A percentile compares a stretch with the other conserved stretches of the same genome.
Evolutionary conservation across 148 eudicot genomes (phyloP).

Genomic region (Rhododendron mucronatum): DNA sequence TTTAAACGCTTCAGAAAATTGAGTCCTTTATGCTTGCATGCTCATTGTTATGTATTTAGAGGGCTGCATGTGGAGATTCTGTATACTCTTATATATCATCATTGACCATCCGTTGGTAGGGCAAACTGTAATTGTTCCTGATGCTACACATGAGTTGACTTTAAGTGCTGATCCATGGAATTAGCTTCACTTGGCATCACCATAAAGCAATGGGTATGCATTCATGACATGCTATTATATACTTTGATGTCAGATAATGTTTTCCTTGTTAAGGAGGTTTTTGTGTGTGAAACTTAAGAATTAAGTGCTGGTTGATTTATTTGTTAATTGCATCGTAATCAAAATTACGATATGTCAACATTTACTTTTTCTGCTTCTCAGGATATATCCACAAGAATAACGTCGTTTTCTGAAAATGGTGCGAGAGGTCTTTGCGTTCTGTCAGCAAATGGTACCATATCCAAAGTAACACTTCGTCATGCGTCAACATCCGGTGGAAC

Average conservation of each 20-base stretch:
- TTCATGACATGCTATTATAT: neutral
- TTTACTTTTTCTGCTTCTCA: constrained; percentile 6
- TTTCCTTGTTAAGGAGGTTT: neutral
- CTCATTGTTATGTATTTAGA: neutral
- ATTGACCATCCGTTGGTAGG: neutral
- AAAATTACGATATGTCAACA: neutral
- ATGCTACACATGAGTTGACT: neutral
- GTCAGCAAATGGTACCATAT: constrained; percentile 26
- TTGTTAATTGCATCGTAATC: neutral
- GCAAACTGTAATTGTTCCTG: neutral
- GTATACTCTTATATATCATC: neutral
- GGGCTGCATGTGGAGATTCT: neutral
- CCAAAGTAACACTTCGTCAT: constrained; percentile 24
- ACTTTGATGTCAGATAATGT: neutral
- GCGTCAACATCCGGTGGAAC: constrained; percentile 22
- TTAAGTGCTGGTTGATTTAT: neutral
- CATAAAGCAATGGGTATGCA: neutral
- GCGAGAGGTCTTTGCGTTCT: constrained; percentile 11
- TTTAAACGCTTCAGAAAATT: neutral
- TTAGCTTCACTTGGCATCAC: neutral
- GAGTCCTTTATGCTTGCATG: neutral
- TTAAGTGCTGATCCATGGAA: neutral
- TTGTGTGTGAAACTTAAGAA: neutral
- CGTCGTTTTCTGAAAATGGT: constrained; percentile 17
- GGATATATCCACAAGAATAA: constrained; percentile 20